A percentile compares a stretch with the other conserved stretches of the same genome.
These are phyloP conservation scores for Diaporthe sp. DNA, from an alignment of 2,329 filamentous ascomycete species.

Conservation along the genomic window DNA sequence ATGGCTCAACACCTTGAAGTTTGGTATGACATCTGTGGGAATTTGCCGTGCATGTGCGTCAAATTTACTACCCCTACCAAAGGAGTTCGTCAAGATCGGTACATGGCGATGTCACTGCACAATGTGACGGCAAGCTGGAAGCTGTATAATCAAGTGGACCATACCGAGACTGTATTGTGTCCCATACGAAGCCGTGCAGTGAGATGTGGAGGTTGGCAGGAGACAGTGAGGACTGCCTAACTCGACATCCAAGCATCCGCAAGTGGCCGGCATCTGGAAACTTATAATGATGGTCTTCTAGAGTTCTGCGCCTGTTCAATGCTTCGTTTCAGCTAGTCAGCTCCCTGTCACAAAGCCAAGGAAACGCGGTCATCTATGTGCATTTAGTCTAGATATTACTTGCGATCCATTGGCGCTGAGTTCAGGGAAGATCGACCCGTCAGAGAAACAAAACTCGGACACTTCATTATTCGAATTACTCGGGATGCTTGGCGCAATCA, in stretches of 20 bases:
- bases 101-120: neutral
- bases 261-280: neutral
- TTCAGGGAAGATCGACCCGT: neutral
- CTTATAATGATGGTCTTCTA: neutral
- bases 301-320: neutral
- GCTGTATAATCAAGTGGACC: neutral
- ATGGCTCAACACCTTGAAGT: neutral
- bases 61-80: neutral
- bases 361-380: neutral
- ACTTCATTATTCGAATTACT: no score
- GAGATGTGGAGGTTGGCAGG: no score
- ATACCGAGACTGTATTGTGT: neutral
- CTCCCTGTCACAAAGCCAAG: neutral
- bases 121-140: neutral
- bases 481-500: no score
- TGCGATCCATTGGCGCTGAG: neutral
- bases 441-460: neutral
- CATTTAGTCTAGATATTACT: neutral
- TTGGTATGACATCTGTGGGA: neutral
- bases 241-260: no score
- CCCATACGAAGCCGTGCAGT: no score
- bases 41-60: neutral
- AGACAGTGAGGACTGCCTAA: neutral
- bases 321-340: neutral
- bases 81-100: neutral